A percentile compares a stretch with the other conserved stretches of the same genome.
These are phyloP conservation scores for Bipolaris victoriae DNA, from an alignment of 2,329 filamentous ascomycete genomes.

Conservation along the genomic window DNA sequence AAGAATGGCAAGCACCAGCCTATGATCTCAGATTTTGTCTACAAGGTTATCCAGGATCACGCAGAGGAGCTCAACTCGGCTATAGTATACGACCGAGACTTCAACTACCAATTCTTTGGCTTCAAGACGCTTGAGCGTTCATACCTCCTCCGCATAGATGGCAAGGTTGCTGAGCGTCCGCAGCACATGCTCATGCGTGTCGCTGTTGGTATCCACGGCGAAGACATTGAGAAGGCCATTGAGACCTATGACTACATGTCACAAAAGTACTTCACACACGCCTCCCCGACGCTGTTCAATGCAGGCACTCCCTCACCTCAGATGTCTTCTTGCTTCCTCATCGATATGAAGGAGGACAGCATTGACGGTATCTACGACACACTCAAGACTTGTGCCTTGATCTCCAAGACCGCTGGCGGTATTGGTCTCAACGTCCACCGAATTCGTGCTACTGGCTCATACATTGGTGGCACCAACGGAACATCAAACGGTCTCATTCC, in stretches of 20 bases:
- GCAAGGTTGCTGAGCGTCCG: conserved; percentile 94
- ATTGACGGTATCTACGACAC: conserved; percentile 99
- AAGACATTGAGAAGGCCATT: conserved; percentile 90
- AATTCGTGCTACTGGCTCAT: conserved; percentile 95
- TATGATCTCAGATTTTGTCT: conserved; percentile 93
- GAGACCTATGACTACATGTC: conserved; percentile 99
- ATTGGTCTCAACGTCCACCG: conserved; percentile 96
- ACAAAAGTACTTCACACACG: conserved; percentile 97
- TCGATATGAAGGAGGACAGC: conserved; percentile 99
- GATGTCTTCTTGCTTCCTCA: conserved; percentile 96
- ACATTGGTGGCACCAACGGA: conserved; percentile 97
- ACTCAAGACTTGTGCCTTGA: conserved; percentile 98
- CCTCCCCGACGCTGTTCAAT: conserved; percentile 97
- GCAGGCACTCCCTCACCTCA: conserved; percentile 94
- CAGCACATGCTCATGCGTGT: conserved; percentile 99
- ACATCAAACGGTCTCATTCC: conserved; percentile 97
- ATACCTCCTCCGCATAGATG: conserved; percentile 92
- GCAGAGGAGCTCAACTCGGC: conserved; percentile 97
- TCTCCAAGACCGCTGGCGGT: conserved; percentile 98
- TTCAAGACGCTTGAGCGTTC: conserved; percentile 99
- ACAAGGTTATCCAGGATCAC: conserved; percentile 93
- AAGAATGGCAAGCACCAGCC: conserved; percentile 83
- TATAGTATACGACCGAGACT: conserved; percentile 98
- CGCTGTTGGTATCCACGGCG: conserved; percentile 93
- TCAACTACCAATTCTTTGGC: conserved; percentile 99